These are phyloP conservation scores for Antrodiella citrinella DNA, from an alignment of 768 basidiomycete species.

Conservation along the genomic window DNA sequence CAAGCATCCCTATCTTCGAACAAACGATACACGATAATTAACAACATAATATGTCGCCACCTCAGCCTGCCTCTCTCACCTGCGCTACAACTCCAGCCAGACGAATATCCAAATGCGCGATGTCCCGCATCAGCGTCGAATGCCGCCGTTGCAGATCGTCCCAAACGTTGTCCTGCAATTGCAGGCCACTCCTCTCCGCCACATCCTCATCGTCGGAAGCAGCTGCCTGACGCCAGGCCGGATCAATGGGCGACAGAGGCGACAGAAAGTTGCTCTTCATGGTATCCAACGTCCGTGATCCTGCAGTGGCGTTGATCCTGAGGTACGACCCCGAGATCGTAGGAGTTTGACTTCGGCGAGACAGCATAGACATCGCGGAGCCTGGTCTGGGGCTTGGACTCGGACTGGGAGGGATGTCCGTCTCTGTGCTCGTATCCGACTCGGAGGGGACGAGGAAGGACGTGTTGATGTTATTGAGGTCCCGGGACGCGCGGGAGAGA, in stretches of 20 bases:
- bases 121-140: slow-evolving; percentile 18
- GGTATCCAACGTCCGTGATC: slow-evolving; percentile 3
- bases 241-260: slow-evolving; percentile 1
- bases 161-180: slow-evolving; percentile 1
- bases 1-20: no score
- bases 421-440: slow-evolving; percentile 16
- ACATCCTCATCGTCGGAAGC: background rate
- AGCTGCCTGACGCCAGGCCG: background rate
- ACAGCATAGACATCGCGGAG: slow-evolving; percentile 65
- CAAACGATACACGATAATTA: background rate
- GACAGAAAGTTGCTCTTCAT: slow-evolving; percentile 3
- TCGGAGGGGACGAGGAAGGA: background rate
- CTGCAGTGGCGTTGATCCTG: slow-evolving; percentile 2
- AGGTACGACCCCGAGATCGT: slow-evolving; percentile 27
- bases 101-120: slow-evolving; percentile 14
- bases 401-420: slow-evolving; percentile 71
- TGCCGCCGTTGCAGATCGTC: slow-evolving; percentile 13
- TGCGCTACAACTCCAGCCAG: slow-evolving; percentile 12
- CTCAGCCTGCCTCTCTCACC: background rate
- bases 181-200: slow-evolving; percentile 2
- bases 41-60: background rate
- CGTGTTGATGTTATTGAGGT: background rate
- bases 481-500: background rate
- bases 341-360: slow-evolving; percentile 55
- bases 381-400: slow-evolving; percentile 67